Evolutionary conservation across 805 yeast species (phyloP).

Genomic region (Martiniozyma abietophila): DNA sequence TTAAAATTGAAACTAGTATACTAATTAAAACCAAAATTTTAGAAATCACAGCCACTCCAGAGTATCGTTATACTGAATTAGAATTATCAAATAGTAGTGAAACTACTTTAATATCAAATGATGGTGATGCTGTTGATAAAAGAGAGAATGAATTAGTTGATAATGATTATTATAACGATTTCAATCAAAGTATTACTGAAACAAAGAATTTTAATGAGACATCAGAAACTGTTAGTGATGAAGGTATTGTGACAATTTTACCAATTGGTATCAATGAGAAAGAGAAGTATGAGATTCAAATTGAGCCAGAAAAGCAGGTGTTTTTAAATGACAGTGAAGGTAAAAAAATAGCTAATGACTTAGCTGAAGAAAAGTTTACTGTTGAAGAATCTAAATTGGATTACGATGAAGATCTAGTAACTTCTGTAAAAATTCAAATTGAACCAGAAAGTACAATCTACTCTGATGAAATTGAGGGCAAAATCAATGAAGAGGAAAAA

Average conservation of each 20-base stretch:
- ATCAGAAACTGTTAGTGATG: neutral
- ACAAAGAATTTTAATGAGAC: constrained; percentile 1
- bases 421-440: constrained; percentile 2
- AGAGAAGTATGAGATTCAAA: too few species aligned
- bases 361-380: neutral
- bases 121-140: too few species aligned
- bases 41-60: neutral
- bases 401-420: too few species aligned
- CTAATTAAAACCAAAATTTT: constrained; percentile 1
- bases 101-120: too few species aligned
- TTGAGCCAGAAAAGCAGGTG: neutral
- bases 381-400: neutral
- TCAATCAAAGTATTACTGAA: too few species aligned
- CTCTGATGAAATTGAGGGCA: constrained; percentile 1
- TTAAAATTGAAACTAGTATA: constrained; percentile 2
- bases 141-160: too few species aligned
- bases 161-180: too few species aligned
- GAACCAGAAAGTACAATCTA: constrained; percentile 6
- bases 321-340: neutral
- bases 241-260: too few species aligned
- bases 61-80: too few species aligned
- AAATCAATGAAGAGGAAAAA: neutral
- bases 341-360: neutral
- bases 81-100: too few species aligned
- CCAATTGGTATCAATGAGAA: too few species aligned